Evolutionary conservation across 139 green algal species (phyloP).

Genomic region (Chlorella sp.): DNA sequence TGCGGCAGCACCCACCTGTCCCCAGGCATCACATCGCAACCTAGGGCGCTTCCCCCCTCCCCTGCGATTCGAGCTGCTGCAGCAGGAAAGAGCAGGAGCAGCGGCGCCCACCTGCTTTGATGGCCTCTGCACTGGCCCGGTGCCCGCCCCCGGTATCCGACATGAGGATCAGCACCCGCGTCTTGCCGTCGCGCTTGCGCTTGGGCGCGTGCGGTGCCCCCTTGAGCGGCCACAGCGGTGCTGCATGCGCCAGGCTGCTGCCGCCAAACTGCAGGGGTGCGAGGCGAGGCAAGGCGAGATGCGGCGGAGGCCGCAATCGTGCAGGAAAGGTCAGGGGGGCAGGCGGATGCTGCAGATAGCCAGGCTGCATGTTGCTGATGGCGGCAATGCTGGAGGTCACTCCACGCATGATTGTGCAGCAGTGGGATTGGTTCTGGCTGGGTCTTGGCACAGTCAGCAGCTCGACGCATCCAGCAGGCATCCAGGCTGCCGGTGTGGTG

Average conservation of each 20-base stretch:
- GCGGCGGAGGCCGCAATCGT: too few species aligned
- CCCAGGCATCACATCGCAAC: too few species aligned
- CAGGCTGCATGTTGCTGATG: background rate
- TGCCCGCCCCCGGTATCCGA: conserved; percentile 97
- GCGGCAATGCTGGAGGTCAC: background rate
- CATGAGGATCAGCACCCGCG: conserved; percentile 93
- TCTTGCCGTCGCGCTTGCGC: conserved; percentile 12
- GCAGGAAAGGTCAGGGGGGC: background rate
- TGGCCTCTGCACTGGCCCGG: conserved; percentile 90
- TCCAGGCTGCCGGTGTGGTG: background rate
- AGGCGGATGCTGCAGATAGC: background rate
- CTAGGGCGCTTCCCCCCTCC: too few species aligned
- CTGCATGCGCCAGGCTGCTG: conserved; percentile 13
- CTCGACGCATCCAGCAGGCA: background rate
- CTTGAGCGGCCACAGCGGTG: conserved; percentile 41
- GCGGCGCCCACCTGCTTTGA: conserved; percentile 61
- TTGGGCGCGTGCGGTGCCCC: background rate
- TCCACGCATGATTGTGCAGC: too few species aligned
- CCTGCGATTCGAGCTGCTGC: background rate
- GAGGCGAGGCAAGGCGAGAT: background rate
- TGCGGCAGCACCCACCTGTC: too few species aligned
- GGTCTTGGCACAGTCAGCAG: background rate
- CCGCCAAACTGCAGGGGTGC: conserved; percentile 30
- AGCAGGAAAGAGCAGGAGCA: background rate
- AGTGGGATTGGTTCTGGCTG: background rate